These are phyloP conservation scores for Blastobotrys buckinghamii DNA, from an alignment of 1,139 yeast genomes.

Conservation along the genomic window DNA sequence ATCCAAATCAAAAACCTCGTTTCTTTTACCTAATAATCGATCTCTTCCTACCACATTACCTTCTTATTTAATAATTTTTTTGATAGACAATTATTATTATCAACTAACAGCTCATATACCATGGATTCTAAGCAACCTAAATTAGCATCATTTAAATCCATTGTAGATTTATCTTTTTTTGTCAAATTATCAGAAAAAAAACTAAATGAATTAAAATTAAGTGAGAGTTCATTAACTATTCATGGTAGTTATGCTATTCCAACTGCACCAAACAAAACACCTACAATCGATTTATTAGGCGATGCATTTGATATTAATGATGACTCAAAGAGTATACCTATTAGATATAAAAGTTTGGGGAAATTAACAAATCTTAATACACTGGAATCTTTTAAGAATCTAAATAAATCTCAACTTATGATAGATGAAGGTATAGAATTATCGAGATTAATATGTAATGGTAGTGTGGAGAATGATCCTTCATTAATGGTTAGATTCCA, in stretches of 20 bases:
- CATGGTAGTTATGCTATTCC: conserved; percentile 40
- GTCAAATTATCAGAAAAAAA: conserved; percentile 62
- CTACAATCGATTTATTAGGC: conserved; percentile 21
- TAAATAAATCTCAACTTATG: conserved; percentile 57
- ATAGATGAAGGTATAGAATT: conserved; percentile 39
- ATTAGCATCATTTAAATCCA: conserved; percentile 58
- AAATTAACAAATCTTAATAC: conserved; percentile 66
- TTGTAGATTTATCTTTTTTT: conserved; percentile 83
- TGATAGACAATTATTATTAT: too few relatives aligned
- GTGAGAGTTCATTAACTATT: conserved; percentile 42
- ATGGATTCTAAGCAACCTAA: conserved; percentile 17
- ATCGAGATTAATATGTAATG: conserved; percentile 29
- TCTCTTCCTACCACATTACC: too few relatives aligned
- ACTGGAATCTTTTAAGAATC: conserved; percentile 68
- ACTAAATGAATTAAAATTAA: conserved; percentile 59
- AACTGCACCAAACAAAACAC: conserved; percentile 32
- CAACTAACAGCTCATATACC: neutral
- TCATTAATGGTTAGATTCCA: conserved; percentile 44
- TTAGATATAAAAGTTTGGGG: conserved; percentile 30
- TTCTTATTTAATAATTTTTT: too few relatives aligned
- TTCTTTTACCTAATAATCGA: too few relatives aligned
- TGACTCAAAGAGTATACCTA: conserved; percentile 5
- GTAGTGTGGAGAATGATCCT: conserved; percentile 37
- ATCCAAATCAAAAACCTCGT: too few relatives aligned
- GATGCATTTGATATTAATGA: conserved; percentile 21